Evolutionary conservation across 495 filamentous ascomycete genomes (phyloP), one percentile per base, ranked within the genome.

Genomic region (Hyaloscypha finlandica): DNA sequence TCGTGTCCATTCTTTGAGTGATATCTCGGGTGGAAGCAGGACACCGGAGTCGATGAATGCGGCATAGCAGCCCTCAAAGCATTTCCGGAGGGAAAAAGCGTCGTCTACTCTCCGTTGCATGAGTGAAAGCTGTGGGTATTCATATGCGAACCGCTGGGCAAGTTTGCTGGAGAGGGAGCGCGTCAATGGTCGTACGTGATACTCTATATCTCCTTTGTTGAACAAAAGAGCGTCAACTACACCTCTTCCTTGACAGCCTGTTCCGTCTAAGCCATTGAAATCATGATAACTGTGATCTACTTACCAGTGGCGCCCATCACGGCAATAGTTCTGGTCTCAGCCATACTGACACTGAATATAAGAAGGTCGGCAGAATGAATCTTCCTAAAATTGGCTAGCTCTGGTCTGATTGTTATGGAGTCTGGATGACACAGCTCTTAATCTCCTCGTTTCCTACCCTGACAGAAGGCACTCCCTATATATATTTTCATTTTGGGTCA

Each of bases 121-220:
- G 22, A 56, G 30, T 56, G 8, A n/a, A 25, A 56, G 53, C 30
- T 56, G 53, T 12, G 53, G 53, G 19, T 56, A 56, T 5, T 56
- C 53, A n/a, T 32, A 11, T 4, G 3, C 1, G 22, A 56, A 56
- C 8, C 30, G 20, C 22, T 56, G n/a, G 53, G 53, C 53, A 25
- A 56, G 53, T 30, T 56, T 56, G 22, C 53, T 56, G 22, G 20
- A 2, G 53, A 56, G 53, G 53, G 53, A 56, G 8, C 53, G 53
- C 16, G 53, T 56, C 53, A 56, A 29, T 0, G 53, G 53, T 32
- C 53, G 53, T 3, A 56, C 20, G 6, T 14, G 22, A 56, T 56
- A 56, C 30, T 56, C 53, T 9, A 56, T 56, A 14, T 25, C 20
- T 56, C 53, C 53, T n/a, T 56, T 56, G 53, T 22, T 56, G 53